Evolutionary conservation across 2,329 filamentous ascomycete genomes (phyloP).

Genomic region (Penicillium sp.): DNA sequence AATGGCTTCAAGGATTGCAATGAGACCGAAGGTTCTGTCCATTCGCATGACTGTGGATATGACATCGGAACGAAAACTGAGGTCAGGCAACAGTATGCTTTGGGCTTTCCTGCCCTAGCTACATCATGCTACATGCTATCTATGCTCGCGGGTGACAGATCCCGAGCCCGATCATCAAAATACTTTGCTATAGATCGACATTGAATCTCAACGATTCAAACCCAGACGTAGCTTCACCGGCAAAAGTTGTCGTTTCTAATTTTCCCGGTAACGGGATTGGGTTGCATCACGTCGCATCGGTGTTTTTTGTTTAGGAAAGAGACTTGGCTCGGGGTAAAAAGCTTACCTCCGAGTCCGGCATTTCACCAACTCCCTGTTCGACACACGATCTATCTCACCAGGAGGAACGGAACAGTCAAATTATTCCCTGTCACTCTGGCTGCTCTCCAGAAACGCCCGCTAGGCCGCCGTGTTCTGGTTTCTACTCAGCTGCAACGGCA

Average conservation of each 20-base stretch:
- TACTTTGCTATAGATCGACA: conserved; percentile 17
- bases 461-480: conserved; percentile 13
- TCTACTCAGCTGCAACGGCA: conserved; percentile 5
- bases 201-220: conserved; percentile 13
- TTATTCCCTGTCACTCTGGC: not conserved
- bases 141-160: conserved; percentile 5
- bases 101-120: not conserved
- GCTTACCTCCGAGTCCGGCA: conserved; percentile 10
- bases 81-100: not conserved
- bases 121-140: not conserved
- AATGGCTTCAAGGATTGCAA: not conserved
- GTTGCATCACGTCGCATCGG: conserved; percentile 28
- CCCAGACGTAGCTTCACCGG: conserved; percentile 4
- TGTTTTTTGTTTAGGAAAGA: conserved; percentile 20
- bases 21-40: conserved; percentile 1
- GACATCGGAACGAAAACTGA: conserved; percentile 8
- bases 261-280: conserved; percentile 22
- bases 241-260: conserved; percentile 9
- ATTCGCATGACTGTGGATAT: conserved; percentile 8
- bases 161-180: conserved; percentile 3
- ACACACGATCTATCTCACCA: conserved; percentile 1
- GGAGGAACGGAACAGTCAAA: not conserved
- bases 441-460: conserved; percentile 8
- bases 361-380: conserved; percentile 2
- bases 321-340: conserved; percentile 13